Conservation (phyloP, 768 basidiomycete species). For the Boletus coccyginus region DNA sequence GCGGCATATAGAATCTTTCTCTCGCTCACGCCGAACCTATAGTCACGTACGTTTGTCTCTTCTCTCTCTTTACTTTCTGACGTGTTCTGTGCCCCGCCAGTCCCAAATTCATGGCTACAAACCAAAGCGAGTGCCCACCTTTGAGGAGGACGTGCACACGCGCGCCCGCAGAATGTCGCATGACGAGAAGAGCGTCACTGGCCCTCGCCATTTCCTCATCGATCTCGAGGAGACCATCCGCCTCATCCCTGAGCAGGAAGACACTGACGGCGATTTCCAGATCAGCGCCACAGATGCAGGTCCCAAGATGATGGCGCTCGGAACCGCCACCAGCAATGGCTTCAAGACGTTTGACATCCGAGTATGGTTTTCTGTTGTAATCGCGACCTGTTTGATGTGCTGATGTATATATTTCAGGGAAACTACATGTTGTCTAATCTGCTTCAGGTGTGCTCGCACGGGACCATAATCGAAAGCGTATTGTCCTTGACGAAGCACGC, state of each 20-base stretch:
- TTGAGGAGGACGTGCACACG: constrained; percentile 73
- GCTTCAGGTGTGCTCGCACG: constrained; percentile 94
- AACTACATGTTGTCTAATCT: constrained; percentile 99
- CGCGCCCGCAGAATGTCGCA: constrained; percentile 85
- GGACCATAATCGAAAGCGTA: constrained; percentile 92
- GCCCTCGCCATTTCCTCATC: constrained; percentile 87
- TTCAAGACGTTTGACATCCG: no score
- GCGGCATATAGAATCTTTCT: constrained; percentile 73
- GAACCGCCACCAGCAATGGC: no score
- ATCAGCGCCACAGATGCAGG: no score
- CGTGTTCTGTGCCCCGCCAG: constrained; percentile 36
- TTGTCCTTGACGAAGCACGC: constrained; percentile 98
- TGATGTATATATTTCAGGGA: no score
- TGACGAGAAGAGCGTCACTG: constrained; percentile 81
- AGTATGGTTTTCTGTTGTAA: no score
- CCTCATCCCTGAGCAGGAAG: no score
- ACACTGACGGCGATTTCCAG: no score
- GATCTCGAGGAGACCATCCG: constrained; percentile 99
- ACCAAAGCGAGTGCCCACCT: constrained; percentile 66
- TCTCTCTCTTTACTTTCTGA: no score
- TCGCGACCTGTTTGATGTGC: no score
- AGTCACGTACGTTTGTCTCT: constrained; percentile 60
- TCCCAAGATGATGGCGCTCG: no score
- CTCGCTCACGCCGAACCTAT: constrained; percentile 85
- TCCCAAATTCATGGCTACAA: constrained; percentile 71